A percentile compares a stretch with the other conserved stretches of the same genome.
Evolutionary conservation across 441 rosid genomes (phyloP).

Genomic region (Lepidium campestre): DNA sequence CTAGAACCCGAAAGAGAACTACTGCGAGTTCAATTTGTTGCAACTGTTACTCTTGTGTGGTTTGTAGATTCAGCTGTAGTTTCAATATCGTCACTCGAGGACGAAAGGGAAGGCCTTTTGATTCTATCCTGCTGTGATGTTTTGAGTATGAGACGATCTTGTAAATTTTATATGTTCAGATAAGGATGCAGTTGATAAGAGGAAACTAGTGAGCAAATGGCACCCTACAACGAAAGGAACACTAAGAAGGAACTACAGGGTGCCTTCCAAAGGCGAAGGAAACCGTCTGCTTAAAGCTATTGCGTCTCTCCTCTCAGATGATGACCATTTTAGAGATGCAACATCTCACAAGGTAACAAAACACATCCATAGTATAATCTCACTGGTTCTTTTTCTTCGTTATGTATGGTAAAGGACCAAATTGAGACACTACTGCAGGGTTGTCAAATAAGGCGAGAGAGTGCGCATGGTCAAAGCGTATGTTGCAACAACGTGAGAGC

Average conservation of each 20-base stretch:
- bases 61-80: neutral
- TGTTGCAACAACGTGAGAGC: conserved; percentile 99
- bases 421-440: conserved; percentile 41
- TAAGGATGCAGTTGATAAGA: conserved; percentile 61
- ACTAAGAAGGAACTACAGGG: conserved; percentile 79
- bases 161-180: conserved; percentile 25
- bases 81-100: neutral
- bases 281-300: conserved; percentile 73
- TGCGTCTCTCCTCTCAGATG: conserved; percentile 79
- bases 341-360: conserved; percentile 78
- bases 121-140: neutral
- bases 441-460: conserved; percentile 92
- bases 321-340: conserved; percentile 85
- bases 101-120: neutral
- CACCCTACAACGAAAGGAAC: conserved; percentile 92
- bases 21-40: neutral
- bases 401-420: neutral
- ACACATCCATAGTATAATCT: neutral
- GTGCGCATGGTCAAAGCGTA: conserved; percentile 92
- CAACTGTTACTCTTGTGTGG: neutral
- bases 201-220: conserved; percentile 92
- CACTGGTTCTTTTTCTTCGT: neutral
- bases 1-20: neutral
- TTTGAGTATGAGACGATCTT: neutral
- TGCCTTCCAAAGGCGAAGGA: conserved; percentile 87